phyloP scores from a whole-genome alignment of 208 protist genomes.

The Leishmania tropica region DNA sequence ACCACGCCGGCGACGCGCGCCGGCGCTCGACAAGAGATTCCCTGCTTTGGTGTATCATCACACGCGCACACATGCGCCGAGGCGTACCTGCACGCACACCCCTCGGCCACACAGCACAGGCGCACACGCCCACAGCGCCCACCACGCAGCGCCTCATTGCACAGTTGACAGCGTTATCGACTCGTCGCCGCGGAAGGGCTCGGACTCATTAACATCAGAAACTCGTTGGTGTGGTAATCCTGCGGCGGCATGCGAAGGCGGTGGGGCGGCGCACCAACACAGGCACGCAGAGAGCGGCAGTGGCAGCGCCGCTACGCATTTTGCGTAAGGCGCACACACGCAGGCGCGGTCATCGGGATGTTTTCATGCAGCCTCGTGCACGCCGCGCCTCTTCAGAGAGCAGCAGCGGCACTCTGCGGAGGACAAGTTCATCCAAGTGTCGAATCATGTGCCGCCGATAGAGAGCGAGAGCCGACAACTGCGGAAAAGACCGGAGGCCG shows the following conservation, averaged over 20 bases:
- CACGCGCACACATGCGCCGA: no score
- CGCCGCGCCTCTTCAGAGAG: not conserved
- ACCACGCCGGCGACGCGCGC: no score
- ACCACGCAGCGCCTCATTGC: no score
- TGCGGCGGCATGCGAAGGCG: not conserved
- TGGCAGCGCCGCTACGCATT: not conserved
- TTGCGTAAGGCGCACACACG: not conserved
- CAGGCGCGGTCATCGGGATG: slow-evolving; percentile 19
- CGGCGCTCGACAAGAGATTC: no score
- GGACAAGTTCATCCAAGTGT: slow-evolving; percentile 24
- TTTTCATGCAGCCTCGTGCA: slow-evolving; percentile 19
- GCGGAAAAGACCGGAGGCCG: no score
- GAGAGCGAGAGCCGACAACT: not conserved
- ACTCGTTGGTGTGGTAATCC: slow-evolving; percentile 10
- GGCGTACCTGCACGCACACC: no score
- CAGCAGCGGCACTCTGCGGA: slow-evolving; percentile 20
- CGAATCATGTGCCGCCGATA: slow-evolving; percentile 11
- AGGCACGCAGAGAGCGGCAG: not conserved
- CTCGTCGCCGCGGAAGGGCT: not conserved
- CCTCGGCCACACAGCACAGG: no score
- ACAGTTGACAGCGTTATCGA: slow-evolving; percentile 10
- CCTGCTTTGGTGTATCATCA: no score
- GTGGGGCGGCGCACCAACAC: not conserved
- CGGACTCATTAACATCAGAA: slow-evolving; percentile 39
- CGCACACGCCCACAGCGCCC: no score